Base-by-base conservation (phyloP, 441 rosid genomes). In the Corymbia calophylla region DNA sequence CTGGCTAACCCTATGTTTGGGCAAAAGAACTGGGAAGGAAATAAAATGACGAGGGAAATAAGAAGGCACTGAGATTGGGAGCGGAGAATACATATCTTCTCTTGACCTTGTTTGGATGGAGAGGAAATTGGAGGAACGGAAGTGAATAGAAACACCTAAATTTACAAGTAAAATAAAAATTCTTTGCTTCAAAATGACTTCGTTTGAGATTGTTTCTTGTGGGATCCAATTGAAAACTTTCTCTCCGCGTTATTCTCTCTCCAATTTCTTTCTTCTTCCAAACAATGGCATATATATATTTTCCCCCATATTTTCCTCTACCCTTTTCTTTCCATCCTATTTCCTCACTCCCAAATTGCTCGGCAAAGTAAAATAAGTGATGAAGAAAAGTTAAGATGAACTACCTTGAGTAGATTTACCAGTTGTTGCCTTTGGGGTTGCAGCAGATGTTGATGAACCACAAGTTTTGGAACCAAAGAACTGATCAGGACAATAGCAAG, bases 401-500 rank as follows among this genome's bases (percentile, higher is more conserved):
- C 5, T 14, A 77, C 84, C 84, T 77, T 0, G 84, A 12, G 84
- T 21, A 39, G 9, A 77, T 44, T 13, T 77, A 77, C 17, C 5
- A 77, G 84, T 77, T 39, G 51, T 77, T 77, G 84, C 51, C 16
- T 1, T 18, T 23, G 84, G 84, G 8, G 84, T 12, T n/a, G 27
- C 1, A 12, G 84, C 51, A 2, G 51, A 2, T 17, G 87, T 32
- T 21, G 91, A 39, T 1, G 88, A 8, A 51, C 51, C 1, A 87
- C 93, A 94, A 9, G 90, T 23, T 15, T 47, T 39, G 44, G 92
- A 92, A 27, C n/a, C 89, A 31, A 21, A 21, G 13, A 48, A 10
- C 51, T 31, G 92, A 44, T 35, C 84, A 8, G 25, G 70, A 88
- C 92, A 92, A 89, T 89, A 90, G 90, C 94, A 93, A 80, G 89